Base-by-base conservation (phyloP, 2,329 filamentous ascomycete genomes). In the Metarhizium robertsii region DNA sequence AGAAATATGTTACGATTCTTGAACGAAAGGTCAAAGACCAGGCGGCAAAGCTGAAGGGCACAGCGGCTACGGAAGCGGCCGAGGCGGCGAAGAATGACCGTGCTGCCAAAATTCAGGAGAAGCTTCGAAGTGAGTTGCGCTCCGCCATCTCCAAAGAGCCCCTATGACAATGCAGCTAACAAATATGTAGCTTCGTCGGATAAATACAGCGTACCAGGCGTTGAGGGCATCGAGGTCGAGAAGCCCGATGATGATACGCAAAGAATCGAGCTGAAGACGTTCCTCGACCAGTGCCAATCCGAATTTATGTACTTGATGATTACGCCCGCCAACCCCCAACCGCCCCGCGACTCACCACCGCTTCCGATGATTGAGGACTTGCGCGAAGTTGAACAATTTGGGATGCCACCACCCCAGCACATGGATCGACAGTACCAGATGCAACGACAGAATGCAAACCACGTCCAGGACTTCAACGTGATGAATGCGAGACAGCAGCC, bases 11-110 rank as follows among this genome's bases (percentile, higher is more conserved):
- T 57, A 79, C 85, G 54, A 90, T 97, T 73, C 79, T 97, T 59
- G 92, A 97, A 74, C 84, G 85, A 64, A 94, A 92, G 60, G 77
- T 96, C 65, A 91, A 88, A 71, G 87, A 90, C 60, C 90, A 96
- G 73, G 80, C 88, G 25, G 80, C 81, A 53, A 87, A 91, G 73
- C 77, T 83, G 58, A 88, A 85, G 60, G 73, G 79, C 48, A 55
- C 59, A 6, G 58, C 58, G 8, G 62, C 63, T 10, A 56, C 61
- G 18, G 75, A 78, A 29, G 75, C 70, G 63, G 66, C 66, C 29
- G 66, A 67, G n/a, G 60, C 75, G 68, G 67, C 72, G 14, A 77
- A 80, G 58, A 78, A 79, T 58, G 78, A 81, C 54, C 74, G 78
- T 52, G 74, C 75, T 7, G 69, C 78, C 16, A 71, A 80, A 65